These are phyloP conservation scores for Daldinia eschscholtzii DNA, from an alignment of 2,329 filamentous ascomycete species.

Conservation along the genomic window DNA sequence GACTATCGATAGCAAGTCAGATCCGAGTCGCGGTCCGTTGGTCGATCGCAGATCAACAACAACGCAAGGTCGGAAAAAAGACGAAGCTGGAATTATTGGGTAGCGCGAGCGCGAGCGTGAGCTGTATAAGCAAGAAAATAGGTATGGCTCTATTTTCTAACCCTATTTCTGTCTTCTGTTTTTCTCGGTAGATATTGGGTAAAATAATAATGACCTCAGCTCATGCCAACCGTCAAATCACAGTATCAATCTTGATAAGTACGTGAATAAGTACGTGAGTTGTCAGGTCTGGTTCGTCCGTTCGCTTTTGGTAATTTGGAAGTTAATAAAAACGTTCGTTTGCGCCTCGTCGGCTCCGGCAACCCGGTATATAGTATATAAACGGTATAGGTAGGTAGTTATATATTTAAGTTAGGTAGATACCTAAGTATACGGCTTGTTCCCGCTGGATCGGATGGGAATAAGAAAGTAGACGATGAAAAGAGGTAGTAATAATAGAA, in stretches of 20 bases:
- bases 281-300: conserved; percentile 27
- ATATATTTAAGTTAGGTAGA: conserved; percentile 10
- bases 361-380: conserved; percentile 40
- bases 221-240: conserved; percentile 24
- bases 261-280: conserved; percentile 19
- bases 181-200: conserved; percentile 37
- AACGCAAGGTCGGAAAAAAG: conserved; percentile 23
- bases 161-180: background rate
- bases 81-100: conserved; percentile 41
- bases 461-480: conserved; percentile 7
- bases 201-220: conserved; percentile 32
- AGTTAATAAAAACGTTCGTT: conserved; percentile 13
- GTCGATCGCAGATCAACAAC: conserved; percentile 44
- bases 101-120: conserved; percentile 30
- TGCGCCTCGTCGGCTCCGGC: conserved; percentile 37
- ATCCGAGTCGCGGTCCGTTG: conserved; percentile 31
- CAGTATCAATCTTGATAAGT: conserved; percentile 7
- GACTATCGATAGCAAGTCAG: conserved; percentile 35
- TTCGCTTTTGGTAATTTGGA: conserved; percentile 22
- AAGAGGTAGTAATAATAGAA: conserved; percentile 1
- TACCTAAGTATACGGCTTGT: conserved; percentile 15
- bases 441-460: conserved; percentile 14
- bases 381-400: conserved; percentile 1
- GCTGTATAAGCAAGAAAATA: conserved; percentile 34
- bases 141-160: conserved; percentile 7